Evolutionary conservation across 345 rosid species (phyloP), one percentile per base, ranked within the genome.

Genomic region (Barbarea vulgaris): DNA sequence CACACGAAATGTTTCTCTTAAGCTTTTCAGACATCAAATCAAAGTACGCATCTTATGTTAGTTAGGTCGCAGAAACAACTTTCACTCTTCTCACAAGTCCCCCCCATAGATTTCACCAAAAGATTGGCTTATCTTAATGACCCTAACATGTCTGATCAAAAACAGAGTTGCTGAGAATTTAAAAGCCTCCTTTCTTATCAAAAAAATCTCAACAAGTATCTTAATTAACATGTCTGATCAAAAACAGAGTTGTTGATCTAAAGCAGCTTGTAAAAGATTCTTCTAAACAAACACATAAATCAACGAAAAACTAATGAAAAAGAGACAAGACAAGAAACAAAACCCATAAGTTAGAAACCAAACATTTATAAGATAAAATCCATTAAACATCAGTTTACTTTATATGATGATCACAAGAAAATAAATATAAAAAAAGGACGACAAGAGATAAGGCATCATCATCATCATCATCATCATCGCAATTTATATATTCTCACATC

Each of bases 371-470:
- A 57, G 53, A 73, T 27, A 28, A 74, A 75, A n/a, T n/a, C 37
- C 8, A 42, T 15, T 42, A 42, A 44, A 44, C 48, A 15, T 6
- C 36, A 69, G 71, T 70, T 25, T 25, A 44, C 24, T 53, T 69
- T 41, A 44, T 60, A 63, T 63, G 48, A 77, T 69, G 48, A 77
- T 70, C 74, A 57, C 22, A 69, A 70, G 11, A 42, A n/a, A n/a
- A n/a, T n/a, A n/a, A n/a, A n/a, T n/a, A 15, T 24, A 7, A 27
- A 69, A 13, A 41, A 42, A 42, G 6, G 41, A 69, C 37, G 63
- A 67, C 48, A 44, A 27, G 52, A 41, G 41, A 54, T 69, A 76
- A 60, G 11, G n/a, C n/a, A n/a, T n/a, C n/a, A n/a, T n/a, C n/a
- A n/a, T n/a, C 72, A 52, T 52, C 30, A 28, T 28, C 44, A 44